Percentiles rank a stretch among this genome's conserved stretches.
phyloP scores from a whole-genome alignment of 2,329 filamentous ascomycete species.

The Metarhizium robertsii region DNA sequence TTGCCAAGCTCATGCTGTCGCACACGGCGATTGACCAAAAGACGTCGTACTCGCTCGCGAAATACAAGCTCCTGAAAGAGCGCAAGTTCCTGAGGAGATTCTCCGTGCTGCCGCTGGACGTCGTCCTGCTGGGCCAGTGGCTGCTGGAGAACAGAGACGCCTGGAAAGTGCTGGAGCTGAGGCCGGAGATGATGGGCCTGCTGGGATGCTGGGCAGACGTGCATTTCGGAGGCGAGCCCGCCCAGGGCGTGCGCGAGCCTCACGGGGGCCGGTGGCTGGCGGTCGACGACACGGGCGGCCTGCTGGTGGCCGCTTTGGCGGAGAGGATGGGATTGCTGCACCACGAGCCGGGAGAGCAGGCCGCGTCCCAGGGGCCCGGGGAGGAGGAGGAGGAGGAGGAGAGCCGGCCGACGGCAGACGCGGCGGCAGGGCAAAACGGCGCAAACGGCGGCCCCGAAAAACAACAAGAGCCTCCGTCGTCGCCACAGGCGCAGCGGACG shows the following conservation, averaged over 20 bases:
- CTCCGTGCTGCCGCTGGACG: slow-evolving; percentile 73
- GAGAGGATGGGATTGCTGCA: slow-evolving; percentile 82
- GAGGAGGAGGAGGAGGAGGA: background rate
- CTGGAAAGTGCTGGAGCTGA: slow-evolving; percentile 71
- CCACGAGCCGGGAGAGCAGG: slow-evolving; percentile 20
- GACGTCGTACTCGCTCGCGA: slow-evolving; percentile 84
- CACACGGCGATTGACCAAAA: slow-evolving; percentile 90
- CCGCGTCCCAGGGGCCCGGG: background rate
- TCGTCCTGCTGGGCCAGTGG: slow-evolving; percentile 66
- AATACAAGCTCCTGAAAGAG: slow-evolving; percentile 90
- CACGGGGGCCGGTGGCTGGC: slow-evolving; percentile 59
- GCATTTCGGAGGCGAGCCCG: slow-evolving; percentile 44
- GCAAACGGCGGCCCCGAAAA: slow-evolving; percentile 3
- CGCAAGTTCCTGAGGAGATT: slow-evolving; percentile 90
- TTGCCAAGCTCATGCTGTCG: slow-evolving; percentile 84
- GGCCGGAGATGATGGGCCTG: slow-evolving; percentile 74
- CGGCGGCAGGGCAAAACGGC: background rate
- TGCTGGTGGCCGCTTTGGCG: slow-evolving; percentile 74
- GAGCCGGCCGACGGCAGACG: background rate
- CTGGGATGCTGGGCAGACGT: slow-evolving; percentile 86
- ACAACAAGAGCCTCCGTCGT: slow-evolving; percentile 1
- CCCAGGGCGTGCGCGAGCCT: slow-evolving; percentile 15
- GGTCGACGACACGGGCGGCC: slow-evolving; percentile 77
- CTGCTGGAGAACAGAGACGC: slow-evolving; percentile 74
- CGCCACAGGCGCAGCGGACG: slow-evolving; percentile 14